A percentile compares a stretch with the other conserved stretches of the same genome.
Evolutionary conservation across 768 basidiomycete genomes (phyloP).

Genomic region (Russula virescens): DNA sequence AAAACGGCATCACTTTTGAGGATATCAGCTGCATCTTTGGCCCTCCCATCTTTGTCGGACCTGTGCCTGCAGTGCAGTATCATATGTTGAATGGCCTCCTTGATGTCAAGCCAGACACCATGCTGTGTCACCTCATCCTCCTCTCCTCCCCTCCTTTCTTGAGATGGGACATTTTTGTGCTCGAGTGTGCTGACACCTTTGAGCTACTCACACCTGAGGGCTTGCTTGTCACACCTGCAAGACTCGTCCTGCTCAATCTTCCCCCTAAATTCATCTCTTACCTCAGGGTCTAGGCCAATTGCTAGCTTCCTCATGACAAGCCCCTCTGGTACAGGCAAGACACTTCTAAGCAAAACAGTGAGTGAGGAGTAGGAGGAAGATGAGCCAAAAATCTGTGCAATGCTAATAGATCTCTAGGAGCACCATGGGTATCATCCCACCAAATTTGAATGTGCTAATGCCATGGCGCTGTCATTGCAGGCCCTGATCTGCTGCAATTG

Average conservation of each 20-base stretch:
- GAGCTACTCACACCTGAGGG: constrained; percentile 16
- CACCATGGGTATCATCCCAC: background rate
- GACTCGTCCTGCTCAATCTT: too few relatives aligned
- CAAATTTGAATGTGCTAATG: background rate
- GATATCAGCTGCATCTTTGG: constrained; percentile 46
- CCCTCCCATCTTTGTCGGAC: constrained; percentile 35
- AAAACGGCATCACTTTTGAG: constrained; percentile 43
- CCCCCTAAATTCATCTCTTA: too few relatives aligned
- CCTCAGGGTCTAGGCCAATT: too few relatives aligned
- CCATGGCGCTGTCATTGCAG: background rate
- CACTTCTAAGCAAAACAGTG: constrained; percentile 83
- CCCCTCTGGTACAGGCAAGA: constrained; percentile 91
- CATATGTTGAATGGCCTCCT: constrained; percentile 23
- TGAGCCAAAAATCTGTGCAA: background rate
- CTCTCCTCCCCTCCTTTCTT: background rate
- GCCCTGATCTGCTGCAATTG: background rate
- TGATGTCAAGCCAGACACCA: constrained; percentile 6
- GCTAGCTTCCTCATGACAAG: constrained; percentile 91
- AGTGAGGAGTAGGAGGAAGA: constrained; percentile 30
- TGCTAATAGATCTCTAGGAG: background rate
- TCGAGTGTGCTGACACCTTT: constrained; percentile 9
- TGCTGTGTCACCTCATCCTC: background rate
- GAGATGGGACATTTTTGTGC: background rate
- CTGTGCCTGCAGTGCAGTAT: constrained; percentile 16
- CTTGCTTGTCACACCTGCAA: too few relatives aligned